Conservation (phyloP, 2,329 filamentous ascomycete genomes). For the Scedosporium apiospermum region DNA sequence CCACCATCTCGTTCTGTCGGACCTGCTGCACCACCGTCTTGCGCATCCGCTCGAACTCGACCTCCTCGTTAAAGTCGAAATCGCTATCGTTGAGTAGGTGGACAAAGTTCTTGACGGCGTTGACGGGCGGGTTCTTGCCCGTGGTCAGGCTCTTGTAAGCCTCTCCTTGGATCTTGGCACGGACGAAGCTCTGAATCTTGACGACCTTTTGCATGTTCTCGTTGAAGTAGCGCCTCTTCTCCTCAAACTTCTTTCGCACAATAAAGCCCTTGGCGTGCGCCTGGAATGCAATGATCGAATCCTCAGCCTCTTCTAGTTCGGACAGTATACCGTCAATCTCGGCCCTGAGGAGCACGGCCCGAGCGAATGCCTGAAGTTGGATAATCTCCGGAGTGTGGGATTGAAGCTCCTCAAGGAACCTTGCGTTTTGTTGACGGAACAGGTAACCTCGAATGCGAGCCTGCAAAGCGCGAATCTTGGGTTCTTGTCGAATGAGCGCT, state of each 20-base stretch:
- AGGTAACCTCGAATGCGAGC: constrained; percentile 56
- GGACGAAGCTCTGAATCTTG: constrained; percentile 95
- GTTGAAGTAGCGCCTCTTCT: constrained; percentile 81
- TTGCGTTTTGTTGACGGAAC: constrained; percentile 48
- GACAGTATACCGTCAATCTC: constrained; percentile 64
- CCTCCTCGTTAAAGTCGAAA: constrained; percentile 97
- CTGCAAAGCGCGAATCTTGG: constrained; percentile 54
- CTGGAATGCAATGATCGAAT: constrained; percentile 66
- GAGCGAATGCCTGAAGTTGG: constrained; percentile 63
- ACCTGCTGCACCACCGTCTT: constrained; percentile 98
- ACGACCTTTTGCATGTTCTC: constrained; percentile 99
- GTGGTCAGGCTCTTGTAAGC: constrained; percentile 95
- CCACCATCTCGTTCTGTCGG: constrained; percentile 89
- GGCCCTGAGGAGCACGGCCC: constrained; percentile 70
- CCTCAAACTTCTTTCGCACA: constrained; percentile 65
- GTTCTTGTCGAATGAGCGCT: constrained; percentile 47
- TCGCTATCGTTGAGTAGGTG: constrained; percentile 96
- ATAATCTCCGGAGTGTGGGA: constrained; percentile 58
- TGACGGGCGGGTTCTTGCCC: constrained; percentile 93
- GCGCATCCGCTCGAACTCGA: constrained; percentile 88
- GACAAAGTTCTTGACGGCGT: constrained; percentile 95
- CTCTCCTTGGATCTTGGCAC: constrained; percentile 90
- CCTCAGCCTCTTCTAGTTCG: constrained; percentile 75
- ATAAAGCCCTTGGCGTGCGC: constrained; percentile 63
- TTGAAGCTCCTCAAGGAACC: constrained; percentile 60